Percentiles rank a stretch among this genome's conserved stretches.
These are phyloP conservation scores for Ampelocalamus luodianensis DNA, from an alignment of 176 grass and related monocot species.

Conservation along the genomic window DNA sequence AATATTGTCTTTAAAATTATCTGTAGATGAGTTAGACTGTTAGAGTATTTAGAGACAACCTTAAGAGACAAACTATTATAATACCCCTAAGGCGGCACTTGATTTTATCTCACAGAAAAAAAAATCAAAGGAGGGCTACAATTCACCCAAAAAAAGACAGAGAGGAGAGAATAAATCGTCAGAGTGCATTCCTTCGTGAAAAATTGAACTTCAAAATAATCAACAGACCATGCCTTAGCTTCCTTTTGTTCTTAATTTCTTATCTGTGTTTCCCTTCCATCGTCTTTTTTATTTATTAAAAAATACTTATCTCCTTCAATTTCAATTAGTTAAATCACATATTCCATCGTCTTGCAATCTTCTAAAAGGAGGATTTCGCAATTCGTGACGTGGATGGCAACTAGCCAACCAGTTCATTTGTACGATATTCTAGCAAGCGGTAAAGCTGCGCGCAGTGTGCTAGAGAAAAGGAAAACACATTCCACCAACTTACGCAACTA, in stretches of 20 bases:
- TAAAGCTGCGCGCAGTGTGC: background rate
- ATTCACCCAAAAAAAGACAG: background rate
- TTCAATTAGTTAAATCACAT: too few species aligned
- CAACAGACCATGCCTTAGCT: background rate
- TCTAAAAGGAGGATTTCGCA: background rate
- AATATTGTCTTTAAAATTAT: too few species aligned
- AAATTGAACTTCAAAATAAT: too few species aligned
- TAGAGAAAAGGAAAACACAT: background rate
- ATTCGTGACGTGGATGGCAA: background rate
- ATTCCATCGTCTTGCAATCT: background rate
- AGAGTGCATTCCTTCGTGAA: background rate
- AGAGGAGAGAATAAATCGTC: background rate
- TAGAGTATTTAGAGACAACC: too few species aligned
- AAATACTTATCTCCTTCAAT: too few species aligned
- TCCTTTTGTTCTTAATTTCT: background rate
- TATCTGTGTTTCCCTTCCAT: background rate
- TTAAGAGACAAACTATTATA: too few species aligned
- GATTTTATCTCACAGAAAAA: too few species aligned
- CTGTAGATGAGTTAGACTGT: too few species aligned
- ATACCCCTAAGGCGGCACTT: too few species aligned
- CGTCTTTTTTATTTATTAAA: too few species aligned
- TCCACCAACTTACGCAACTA: background rate
- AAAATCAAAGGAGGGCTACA: too few species aligned
- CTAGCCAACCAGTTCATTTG: background rate
- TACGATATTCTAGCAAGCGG: background rate